phyloP scores from a whole-genome alignment of 2,329 filamentous ascomycete genomes.

The Tolypocladium ovalisporum region DNA sequence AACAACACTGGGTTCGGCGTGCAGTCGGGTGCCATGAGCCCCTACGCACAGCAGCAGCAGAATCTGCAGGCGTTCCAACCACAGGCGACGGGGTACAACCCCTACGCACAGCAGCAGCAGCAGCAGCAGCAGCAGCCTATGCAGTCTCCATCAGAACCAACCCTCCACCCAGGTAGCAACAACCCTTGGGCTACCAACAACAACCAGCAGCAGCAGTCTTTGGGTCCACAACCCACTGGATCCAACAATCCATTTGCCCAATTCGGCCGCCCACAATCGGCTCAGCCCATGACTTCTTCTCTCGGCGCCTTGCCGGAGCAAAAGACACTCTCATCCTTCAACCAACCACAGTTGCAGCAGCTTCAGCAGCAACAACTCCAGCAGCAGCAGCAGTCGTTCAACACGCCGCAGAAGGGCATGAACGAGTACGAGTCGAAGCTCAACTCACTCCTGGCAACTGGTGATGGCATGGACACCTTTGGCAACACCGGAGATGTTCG shows the following conservation, averaged over 20 bases:
- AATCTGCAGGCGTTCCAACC: conserved; percentile 34
- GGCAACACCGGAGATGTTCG: conserved; percentile 94
- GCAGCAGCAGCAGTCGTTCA: conserved; percentile 14
- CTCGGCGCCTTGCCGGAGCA: conserved; percentile 74
- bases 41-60: conserved; percentile 44
- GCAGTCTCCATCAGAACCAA: conserved; percentile 40
- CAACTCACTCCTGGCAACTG: conserved; percentile 73
- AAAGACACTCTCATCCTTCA: conserved; percentile 55
- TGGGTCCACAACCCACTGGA: conserved; percentile 79
- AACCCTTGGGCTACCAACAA: conserved; percentile 78
- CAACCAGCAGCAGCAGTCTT: conserved; percentile 42
- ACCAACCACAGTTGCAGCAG: conserved; percentile 38
- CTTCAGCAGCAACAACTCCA: conserved; percentile 31
- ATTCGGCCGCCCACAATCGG: conserved; percentile 49
- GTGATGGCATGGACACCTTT: conserved; percentile 94
- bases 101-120: conserved; percentile 35
- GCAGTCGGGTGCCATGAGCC: conserved; percentile 59
- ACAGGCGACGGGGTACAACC: conserved; percentile 44
- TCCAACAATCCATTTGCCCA: conserved; percentile 97
- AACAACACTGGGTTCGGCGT: conserved; percentile 54
- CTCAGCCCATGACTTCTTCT: conserved; percentile 50
- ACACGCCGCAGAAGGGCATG: conserved; percentile 39
- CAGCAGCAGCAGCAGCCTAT: conserved; percentile 13
- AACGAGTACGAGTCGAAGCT: conserved; percentile 62
- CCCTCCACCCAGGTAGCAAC: conserved; percentile 71